Percentiles rank a stretch among this genome's conserved stretches.
These are phyloP conservation scores for Pinus tabuliformis DNA, from an alignment of 75 land plant genomes.

Conservation along the genomic window DNA sequence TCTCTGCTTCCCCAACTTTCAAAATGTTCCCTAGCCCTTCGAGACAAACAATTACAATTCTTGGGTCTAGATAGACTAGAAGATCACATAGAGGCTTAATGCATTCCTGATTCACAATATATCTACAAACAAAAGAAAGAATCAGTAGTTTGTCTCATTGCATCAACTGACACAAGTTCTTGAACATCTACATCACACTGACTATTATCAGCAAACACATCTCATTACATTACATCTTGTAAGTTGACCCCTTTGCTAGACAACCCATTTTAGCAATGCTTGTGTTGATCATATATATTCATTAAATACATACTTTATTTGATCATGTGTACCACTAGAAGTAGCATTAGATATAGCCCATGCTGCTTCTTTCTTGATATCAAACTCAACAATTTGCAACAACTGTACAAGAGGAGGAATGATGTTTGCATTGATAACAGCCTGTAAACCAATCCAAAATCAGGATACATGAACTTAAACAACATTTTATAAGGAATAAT, in stretches of 20 bases:
- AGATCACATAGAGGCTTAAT: conserved; percentile 84
- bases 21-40: conserved; percentile 82
- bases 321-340: conserved; percentile 58
- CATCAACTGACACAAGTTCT: not conserved
- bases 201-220: not conserved
- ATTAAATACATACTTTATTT: conserved; percentile 38
- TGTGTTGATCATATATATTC: not conserved
- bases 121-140: conserved; percentile 30
- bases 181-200: not conserved
- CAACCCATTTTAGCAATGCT: not conserved
- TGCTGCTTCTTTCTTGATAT: conserved; percentile 64
- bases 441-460: conserved; percentile 18
- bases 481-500: not conserved
- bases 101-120: conserved; percentile 76
- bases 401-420: conserved; percentile 46
- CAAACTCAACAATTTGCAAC: conserved; percentile 53
- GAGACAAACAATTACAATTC: conserved; percentile 69
- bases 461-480: not conserved
- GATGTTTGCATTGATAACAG: conserved; percentile 56
- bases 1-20: conserved; percentile 83
- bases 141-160: not conserved
- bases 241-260: not conserved
- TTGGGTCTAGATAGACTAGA: conserved; percentile 64
- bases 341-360: conserved; percentile 70
- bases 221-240: not conserved